Evolutionary conservation across 768 basidiomycete genomes (phyloP).

Genomic region (Botryobasidium botryosum): DNA sequence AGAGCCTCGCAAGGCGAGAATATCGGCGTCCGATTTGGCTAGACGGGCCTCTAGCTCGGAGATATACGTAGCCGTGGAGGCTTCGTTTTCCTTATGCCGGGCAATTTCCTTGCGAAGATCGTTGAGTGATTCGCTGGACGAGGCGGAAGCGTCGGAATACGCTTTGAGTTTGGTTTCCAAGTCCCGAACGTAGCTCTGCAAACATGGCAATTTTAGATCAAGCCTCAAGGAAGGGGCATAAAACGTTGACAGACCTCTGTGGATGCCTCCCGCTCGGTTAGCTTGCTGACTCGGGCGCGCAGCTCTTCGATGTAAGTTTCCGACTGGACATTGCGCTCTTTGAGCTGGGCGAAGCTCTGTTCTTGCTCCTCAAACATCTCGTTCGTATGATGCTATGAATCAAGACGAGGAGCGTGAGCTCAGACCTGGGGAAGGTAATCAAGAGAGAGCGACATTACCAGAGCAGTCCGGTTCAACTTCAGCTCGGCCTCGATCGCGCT

Average conservation of each 20-base stretch:
- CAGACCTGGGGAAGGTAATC: background rate
- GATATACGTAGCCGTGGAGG: conserved; percentile 60
- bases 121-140: conserved; percentile 59
- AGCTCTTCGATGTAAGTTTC: conserved; percentile 83
- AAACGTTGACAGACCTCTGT: conserved; percentile 56
- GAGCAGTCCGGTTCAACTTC: conserved; percentile 67
- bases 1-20: conserved; percentile 45
- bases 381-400: conserved; percentile 51
- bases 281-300: conserved; percentile 55
- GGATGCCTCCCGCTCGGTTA: conserved; percentile 75
- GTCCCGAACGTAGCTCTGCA: conserved; percentile 80
- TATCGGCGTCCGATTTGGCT: conserved; percentile 59
- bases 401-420: background rate
- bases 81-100: conserved; percentile 60
- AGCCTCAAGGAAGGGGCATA: conserved; percentile 3
- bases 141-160: conserved; percentile 62
- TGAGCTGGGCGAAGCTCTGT: conserved; percentile 47
- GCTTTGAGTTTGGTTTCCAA: conserved; percentile 81
- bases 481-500: conserved; percentile 87
- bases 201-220: conserved; percentile 1
- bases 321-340: conserved; percentile 55
- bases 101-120: conserved; percentile 74
- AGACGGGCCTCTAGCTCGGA: conserved; percentile 72
- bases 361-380: conserved; percentile 88
- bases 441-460: conserved; percentile 21